Base-by-base conservation (phyloP, 495 filamentous ascomycete species). In the Talaromyces borbonicus region DNA sequence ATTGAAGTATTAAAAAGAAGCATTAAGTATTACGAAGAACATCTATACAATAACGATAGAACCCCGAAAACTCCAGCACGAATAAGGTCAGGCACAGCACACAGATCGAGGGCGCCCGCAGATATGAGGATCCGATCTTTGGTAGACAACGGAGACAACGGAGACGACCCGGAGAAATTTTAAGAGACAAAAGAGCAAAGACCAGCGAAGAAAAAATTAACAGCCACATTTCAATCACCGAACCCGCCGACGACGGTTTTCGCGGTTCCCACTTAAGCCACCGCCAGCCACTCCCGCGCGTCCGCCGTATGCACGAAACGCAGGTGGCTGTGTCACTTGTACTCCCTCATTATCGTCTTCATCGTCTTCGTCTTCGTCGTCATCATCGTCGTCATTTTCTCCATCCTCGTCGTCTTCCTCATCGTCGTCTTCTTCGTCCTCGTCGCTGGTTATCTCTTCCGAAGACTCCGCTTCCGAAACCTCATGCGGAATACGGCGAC, bases 321-420 rank as follows among this genome's bases (percentile, higher is more conserved):
- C 18, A 1, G 35, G 18, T 38, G 35, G 35, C 35, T 38, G 35
- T 38, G 35, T 38, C 11, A 38, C 18, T 38, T 61, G 57, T 16
- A 64, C 52, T 36, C 59, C 60, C 39, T 66, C 62, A n/a, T 54
- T 57, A 47, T 55, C 61, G 35, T 51, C 58, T 27, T 49, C 50
- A n/a, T 50, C 49, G 18, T 49, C 39, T 25, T 49, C 56, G 22
- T 42, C 40, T 27, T 49, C 43, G 5, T 50, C 40, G 27, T 37
- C 33, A 5, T 56, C 53, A 14, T 52, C 52, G 11, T 57, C 55
- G 12, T 47, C 32, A 35, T 23, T 38, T 39, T 49, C 56, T 24
- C 52, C 56, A 2, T 27, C 19, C 8, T 58, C 56, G 16, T 20
- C 22, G n/a, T 50, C 49, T 18, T 49, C 39, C 25, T 49, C 56